Percentiles rank a stretch among this genome's conserved stretches.
phyloP scores from a whole-genome alignment of 805 yeast species.

The Kazachstania martiniae region DNA sequence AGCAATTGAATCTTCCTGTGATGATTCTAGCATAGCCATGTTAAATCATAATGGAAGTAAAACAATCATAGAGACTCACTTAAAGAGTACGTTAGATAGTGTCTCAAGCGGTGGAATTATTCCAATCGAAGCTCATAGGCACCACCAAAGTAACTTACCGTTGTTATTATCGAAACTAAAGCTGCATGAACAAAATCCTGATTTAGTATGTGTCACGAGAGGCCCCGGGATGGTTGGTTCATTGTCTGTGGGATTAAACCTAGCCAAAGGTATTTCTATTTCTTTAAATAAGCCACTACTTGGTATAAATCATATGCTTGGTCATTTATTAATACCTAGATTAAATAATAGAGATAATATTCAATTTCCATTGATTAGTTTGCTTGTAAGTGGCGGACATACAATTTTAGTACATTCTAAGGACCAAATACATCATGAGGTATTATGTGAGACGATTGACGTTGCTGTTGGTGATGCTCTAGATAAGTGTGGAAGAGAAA shows the following conservation, averaged over 20 bases:
- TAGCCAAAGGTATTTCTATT: slow-evolving; percentile 74
- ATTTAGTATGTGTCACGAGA: slow-evolving; percentile 76
- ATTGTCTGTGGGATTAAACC: slow-evolving; percentile 66
- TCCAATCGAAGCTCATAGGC: slow-evolving; percentile 74
- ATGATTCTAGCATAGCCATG: slow-evolving; percentile 84
- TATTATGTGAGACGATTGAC: slow-evolving; percentile 67
- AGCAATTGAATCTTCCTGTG: slow-evolving; percentile 90
- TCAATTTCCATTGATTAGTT: slow-evolving; percentile 56
- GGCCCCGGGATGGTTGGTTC: slow-evolving; percentile 98
- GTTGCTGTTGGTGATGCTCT: slow-evolving; percentile 90
- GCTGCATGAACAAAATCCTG: slow-evolving; percentile 33
- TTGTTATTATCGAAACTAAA: slow-evolving; percentile 26
- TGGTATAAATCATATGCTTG: slow-evolving; percentile 96
- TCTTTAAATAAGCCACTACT: slow-evolving; percentile 69
- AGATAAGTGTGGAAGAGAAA: slow-evolving; percentile 82
- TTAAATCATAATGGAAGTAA: slow-evolving; percentile 31
- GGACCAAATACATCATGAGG: slow-evolving; percentile 53
- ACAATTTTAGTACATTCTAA: slow-evolving; percentile 71
- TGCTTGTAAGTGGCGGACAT: slow-evolving; percentile 89
- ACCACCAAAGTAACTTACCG: slow-evolving; percentile 57
- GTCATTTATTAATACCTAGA: slow-evolving; percentile 68
- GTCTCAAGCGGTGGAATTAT: slow-evolving; percentile 67
- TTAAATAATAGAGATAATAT: slow-evolving; percentile 31
- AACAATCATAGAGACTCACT: slow-evolving; percentile 40
- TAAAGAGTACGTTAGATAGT: slow-evolving; percentile 58